phyloP scores from a whole-genome alignment of 768 basidiomycete species.

The Coprinellus micaceus region DNA sequence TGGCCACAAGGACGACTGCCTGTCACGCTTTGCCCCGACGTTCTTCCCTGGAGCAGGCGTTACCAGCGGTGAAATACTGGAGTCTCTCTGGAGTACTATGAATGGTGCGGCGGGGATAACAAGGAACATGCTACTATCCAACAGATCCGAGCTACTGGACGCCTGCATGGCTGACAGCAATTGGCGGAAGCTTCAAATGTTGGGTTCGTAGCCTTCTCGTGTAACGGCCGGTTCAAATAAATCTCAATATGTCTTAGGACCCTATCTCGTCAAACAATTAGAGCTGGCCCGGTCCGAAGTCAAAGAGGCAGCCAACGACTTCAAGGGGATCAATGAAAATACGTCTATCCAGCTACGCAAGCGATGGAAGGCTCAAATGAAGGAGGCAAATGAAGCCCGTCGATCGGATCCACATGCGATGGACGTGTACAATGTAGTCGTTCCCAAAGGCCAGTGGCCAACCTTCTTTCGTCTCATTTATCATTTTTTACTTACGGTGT shows the following conservation, averaged over 20 bases:
- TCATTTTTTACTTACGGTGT: background rate
- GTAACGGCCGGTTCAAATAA: background rate
- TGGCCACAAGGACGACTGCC: slow-evolving; percentile 21
- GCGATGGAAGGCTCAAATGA: background rate
- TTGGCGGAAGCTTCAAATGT: slow-evolving; percentile 20
- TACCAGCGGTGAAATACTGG: slow-evolving; percentile 17
- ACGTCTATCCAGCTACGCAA: background rate
- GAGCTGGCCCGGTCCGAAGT: background rate
- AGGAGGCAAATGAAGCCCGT: background rate
- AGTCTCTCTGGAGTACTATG: slow-evolving; percentile 16
- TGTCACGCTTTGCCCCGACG: slow-evolving; percentile 15
- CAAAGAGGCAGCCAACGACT: background rate
- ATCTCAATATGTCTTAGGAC: background rate
- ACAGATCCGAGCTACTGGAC: slow-evolving; percentile 18
- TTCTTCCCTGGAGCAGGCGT: slow-evolving; percentile 12
- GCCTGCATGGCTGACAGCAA: slow-evolving; percentile 23
- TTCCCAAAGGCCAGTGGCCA: background rate
- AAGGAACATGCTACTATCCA: slow-evolving; percentile 8
- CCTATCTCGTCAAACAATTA: background rate
- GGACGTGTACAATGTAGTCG: background rate
- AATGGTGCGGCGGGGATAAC: slow-evolving; percentile 11
- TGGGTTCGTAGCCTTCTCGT: slow-evolving; percentile 6
- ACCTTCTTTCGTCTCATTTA: background rate
- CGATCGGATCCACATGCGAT: background rate
- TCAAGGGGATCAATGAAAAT: background rate